These are phyloP conservation scores for Lecanoromycetidae sp. DNA, from an alignment of 2,329 filamentous ascomycete species.

Conservation along the genomic window DNA sequence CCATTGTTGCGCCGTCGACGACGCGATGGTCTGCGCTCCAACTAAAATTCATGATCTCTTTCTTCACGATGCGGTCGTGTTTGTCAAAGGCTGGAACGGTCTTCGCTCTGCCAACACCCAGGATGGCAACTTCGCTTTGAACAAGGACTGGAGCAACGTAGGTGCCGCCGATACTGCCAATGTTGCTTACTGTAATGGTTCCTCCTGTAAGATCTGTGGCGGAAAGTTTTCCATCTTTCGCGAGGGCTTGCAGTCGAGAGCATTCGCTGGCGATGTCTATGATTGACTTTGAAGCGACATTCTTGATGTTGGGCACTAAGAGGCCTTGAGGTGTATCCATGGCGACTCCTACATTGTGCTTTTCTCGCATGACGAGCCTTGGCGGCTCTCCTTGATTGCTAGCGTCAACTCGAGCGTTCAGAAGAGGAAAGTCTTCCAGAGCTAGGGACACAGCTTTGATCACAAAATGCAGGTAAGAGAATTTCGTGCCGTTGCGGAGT, in stretches of 20 bases:
- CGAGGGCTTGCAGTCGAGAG: slow-evolving; percentile 57
- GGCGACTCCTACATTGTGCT: slow-evolving; percentile 91
- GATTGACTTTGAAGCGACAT: slow-evolving; percentile 67
- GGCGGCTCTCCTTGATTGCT: slow-evolving; percentile 51
- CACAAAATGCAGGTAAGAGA: slow-evolving; percentile 88
- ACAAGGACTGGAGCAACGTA: slow-evolving; percentile 88
- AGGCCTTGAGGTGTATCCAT: slow-evolving; percentile 87
- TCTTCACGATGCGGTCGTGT: slow-evolving; percentile 50
- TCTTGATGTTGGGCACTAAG: slow-evolving; percentile 80
- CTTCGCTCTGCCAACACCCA: slow-evolving; percentile 74
- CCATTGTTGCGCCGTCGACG: slow-evolving; percentile 89
- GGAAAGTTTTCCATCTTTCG: slow-evolving; percentile 60
- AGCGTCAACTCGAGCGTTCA: slow-evolving; percentile 73
- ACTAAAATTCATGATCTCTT: slow-evolving; percentile 78
- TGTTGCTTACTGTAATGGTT: slow-evolving; percentile 93
- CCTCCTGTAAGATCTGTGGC: slow-evolving; percentile 68
- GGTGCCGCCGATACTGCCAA: slow-evolving; percentile 86
- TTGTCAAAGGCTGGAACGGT: slow-evolving; percentile 65
- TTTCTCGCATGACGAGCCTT: slow-evolving; percentile 60
- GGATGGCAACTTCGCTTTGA: slow-evolving; percentile 72
- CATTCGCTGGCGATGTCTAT: slow-evolving; percentile 68
- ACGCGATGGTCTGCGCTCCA: slow-evolving; percentile 95
- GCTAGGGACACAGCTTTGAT: slow-evolving; percentile 89
- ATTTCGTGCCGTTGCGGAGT: slow-evolving; percentile 43
- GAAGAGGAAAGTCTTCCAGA: slow-evolving; percentile 66